These are phyloP conservation scores for Sclerospora graminicola DNA, from an alignment of 352 stramenopile species.

Conservation along the genomic window DNA sequence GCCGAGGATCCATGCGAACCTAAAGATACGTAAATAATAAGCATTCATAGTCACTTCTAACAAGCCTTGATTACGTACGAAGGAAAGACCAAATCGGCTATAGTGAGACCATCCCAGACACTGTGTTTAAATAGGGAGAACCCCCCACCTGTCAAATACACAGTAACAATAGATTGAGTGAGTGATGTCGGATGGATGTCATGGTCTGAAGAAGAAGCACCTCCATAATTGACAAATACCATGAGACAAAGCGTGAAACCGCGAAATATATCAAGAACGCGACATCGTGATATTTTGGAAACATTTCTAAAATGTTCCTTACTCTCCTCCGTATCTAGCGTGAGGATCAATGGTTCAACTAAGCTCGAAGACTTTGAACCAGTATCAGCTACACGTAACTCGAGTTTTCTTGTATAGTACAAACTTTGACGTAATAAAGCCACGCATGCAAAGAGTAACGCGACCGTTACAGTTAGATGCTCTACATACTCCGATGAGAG, in stretches of 20 bases:
- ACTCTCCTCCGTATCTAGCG: conserved; percentile 4
- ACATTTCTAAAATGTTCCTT: conserved; percentile 4
- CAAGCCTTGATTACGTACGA: too few species aligned
- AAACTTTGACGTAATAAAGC: conserved; percentile 7
- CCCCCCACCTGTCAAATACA: conserved; percentile 29
- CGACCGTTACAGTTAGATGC: neutral
- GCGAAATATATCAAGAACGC: conserved; percentile 57
- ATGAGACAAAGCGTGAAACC: conserved; percentile 67
- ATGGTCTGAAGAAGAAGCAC: conserved; percentile 1
- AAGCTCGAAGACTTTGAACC: neutral
- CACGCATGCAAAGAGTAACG: neutral
- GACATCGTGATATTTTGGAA: conserved; percentile 13
- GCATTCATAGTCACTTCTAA: too few species aligned
- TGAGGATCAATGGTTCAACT: too few species aligned
- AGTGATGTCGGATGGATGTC: too few species aligned
- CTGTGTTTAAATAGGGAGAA: conserved; percentile 57
- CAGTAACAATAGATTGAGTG: too few species aligned
- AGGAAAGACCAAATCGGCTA: conserved; percentile 70
- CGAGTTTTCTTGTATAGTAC: neutral
- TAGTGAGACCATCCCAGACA: conserved; percentile 64
- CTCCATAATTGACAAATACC: conserved; percentile 86
- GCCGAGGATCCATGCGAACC: conserved; percentile 83
- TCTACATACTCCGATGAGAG: too few species aligned
- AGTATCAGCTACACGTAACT: neutral
- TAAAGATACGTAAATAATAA: too few species aligned